Base-by-base conservation (phyloP, 1,139 yeast species). In the Candida sanyaensis region DNA sequence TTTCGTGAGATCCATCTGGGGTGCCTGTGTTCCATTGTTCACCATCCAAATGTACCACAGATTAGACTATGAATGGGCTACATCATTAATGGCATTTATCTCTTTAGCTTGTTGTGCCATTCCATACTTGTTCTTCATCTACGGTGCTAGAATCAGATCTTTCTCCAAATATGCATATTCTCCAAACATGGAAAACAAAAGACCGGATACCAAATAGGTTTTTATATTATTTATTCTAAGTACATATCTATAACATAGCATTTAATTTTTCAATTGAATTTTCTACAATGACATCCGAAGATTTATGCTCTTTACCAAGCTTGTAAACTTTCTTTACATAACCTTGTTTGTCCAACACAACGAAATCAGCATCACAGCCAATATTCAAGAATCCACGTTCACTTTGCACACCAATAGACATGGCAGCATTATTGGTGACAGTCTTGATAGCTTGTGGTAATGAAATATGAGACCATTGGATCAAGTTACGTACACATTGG, bases 21-120 rank as follows among this genome's bases (percentile, higher is more conserved):
- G 91, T 63, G 90, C 89, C 2, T 78, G 78, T 51, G 86, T 83
- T 56, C 89, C 88, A 27, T 71, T 86, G 52, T 86, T 85, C 62
- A 85, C 90, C n/a, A 75, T 81, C 45, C 91, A 86, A 64, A 86
- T 86, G 89, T 85, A 84, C 63, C 86, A 82, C 59, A 76, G 77
- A 57, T 66, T 86, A 61, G 88, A 87, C 23, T 62, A 81, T 54
- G 81, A 86, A 63, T 86, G 92, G 92, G 91, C 91, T 1, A 59
- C 83, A n/a, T 69, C 85, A 29, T 72, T 83, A 52, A 75, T 84
- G 79, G 88, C 81, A 0, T 83, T 83, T 57, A 79, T 83, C 44
- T 70, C 86, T 1, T 68, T 81, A 53, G 85, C 84, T 0, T 80
- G 86, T 56, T 82, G 86, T 61, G 77, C 69, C 5, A 80, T 84